Percentiles rank a stretch among this genome's conserved stretches.
phyloP scores from a whole-genome alignment of 441 rosid genomes.

The Aleurites moluccanus region DNA sequence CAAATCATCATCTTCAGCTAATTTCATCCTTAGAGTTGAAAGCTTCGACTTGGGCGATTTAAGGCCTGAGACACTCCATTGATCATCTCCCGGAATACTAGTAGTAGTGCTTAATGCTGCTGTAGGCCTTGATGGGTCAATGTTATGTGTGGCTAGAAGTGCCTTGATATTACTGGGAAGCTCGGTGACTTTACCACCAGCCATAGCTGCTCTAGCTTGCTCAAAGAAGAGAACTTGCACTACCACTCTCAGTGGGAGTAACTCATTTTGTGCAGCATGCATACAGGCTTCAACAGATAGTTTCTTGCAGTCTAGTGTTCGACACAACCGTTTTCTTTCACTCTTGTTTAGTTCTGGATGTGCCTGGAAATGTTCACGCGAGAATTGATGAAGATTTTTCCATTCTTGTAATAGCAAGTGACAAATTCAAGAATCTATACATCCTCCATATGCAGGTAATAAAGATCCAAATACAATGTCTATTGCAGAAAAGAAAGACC shows the following conservation, averaged over 20 bases:
- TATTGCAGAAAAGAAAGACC: neutral
- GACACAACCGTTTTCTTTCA: constrained; percentile 80
- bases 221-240: constrained; percentile 95
- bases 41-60: constrained; percentile 70
- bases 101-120: constrained; percentile 63
- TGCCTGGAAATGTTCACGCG: constrained; percentile 44
- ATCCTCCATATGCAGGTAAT: neutral
- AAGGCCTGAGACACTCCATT: constrained; percentile 92
- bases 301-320: constrained; percentile 91
- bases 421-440: too few species aligned
- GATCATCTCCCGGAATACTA: constrained; percentile 70
- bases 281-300: constrained; percentile 81
- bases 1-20: constrained; percentile 73
- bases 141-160: constrained; percentile 63
- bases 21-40: constrained; percentile 78
- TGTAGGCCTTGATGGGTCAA: constrained; percentile 71
- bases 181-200: constrained; percentile 65
- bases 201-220: constrained; percentile 78
- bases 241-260: constrained; percentile 87
- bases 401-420: neutral
- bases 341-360: constrained; percentile 81
- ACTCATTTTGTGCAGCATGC: constrained; percentile 92
- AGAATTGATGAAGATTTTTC: constrained; percentile 7
- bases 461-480: neutral
- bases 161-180: constrained; percentile 90